These are phyloP conservation scores for Paecilomyces sp. DNA, from an alignment of 2,329 filamentous ascomycete genomes.

Conservation along the genomic window DNA sequence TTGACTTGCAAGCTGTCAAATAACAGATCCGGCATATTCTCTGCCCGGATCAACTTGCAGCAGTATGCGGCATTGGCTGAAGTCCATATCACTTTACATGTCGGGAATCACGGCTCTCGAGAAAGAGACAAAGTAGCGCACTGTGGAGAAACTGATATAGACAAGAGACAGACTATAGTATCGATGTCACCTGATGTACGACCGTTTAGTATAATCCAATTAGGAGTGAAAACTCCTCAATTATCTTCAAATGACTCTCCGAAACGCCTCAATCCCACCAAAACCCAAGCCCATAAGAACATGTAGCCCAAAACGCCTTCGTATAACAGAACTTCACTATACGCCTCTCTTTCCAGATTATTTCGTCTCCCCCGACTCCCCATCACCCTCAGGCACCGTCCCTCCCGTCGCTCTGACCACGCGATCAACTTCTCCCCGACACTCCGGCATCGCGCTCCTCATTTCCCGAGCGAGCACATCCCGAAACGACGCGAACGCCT, in stretches of 20 bases:
- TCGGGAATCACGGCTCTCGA: background rate
- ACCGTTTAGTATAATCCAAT: background rate
- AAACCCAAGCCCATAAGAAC: background rate
- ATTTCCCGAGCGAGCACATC: conserved; percentile 54
- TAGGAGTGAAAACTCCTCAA: background rate
- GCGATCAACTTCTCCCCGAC: conserved; percentile 45
- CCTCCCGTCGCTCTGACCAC: conserved; percentile 39
- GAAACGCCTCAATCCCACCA: background rate
- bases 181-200: background rate
- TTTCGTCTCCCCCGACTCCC: background rate
- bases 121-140: background rate
- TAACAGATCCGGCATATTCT: background rate
- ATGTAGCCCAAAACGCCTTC: conserved; percentile 1
- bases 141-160: background rate
- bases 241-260: background rate
- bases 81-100: background rate
- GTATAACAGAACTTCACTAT: conserved; percentile 1
- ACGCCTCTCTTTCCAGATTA: background rate
- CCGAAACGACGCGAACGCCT: conserved; percentile 53
- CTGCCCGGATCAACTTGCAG: too few relatives aligned
- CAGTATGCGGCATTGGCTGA: too few relatives aligned
- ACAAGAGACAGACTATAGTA: background rate
- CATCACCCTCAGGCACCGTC: background rate
- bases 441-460: conserved; percentile 51
- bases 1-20: too few relatives aligned